Evolutionary conservation across 805 yeast genomes (phyloP).

Genomic region (Ogataea saltuana): DNA sequence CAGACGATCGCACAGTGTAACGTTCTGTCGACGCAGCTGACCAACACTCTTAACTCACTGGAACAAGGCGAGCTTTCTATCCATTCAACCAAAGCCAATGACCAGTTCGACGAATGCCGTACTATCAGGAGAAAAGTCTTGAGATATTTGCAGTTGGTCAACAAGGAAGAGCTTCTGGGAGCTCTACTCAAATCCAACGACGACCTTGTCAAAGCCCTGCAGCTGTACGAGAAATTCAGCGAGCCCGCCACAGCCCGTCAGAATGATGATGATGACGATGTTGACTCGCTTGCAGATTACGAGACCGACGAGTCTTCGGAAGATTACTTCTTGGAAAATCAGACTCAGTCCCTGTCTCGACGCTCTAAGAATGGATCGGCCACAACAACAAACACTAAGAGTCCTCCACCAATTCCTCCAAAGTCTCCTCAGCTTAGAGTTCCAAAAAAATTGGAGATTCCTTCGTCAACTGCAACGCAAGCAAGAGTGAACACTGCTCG

Average conservation of each 20-base stretch:
- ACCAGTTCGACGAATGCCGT: constrained; percentile 73
- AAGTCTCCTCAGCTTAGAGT: constrained; percentile 22
- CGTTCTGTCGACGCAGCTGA: constrained; percentile 68
- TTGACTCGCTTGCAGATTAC: constrained; percentile 42
- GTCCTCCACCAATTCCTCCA: constrained; percentile 34
- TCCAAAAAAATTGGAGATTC: constrained; percentile 8
- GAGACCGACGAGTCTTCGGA: constrained; percentile 34
- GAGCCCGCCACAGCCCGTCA: constrained; percentile 46
- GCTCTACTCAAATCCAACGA: constrained; percentile 87
- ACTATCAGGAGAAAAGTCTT: constrained; percentile 74
- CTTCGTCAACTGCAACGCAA: constrained; percentile 1
- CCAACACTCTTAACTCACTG: constrained; percentile 52
- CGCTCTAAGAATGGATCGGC: neutral
- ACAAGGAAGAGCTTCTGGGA: constrained; percentile 86
- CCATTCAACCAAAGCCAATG: constrained; percentile 61
- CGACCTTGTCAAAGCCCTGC: constrained; percentile 74
- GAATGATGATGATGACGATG: constrained; percentile 39
- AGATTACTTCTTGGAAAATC: constrained; percentile 7
- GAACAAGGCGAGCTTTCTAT: constrained; percentile 54
- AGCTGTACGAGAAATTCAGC: constrained; percentile 62
- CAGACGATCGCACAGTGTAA: constrained; percentile 72
- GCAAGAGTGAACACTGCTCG: no score
- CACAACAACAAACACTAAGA: constrained; percentile 9
- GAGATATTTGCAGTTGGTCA: constrained; percentile 79
- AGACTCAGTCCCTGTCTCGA: constrained; percentile 1